Percentiles rank a stretch among this genome's conserved stretches.
Conservation (phyloP, 2,329 filamentous ascomycete species). For the Aspergillus pseudonomiae region DNA sequence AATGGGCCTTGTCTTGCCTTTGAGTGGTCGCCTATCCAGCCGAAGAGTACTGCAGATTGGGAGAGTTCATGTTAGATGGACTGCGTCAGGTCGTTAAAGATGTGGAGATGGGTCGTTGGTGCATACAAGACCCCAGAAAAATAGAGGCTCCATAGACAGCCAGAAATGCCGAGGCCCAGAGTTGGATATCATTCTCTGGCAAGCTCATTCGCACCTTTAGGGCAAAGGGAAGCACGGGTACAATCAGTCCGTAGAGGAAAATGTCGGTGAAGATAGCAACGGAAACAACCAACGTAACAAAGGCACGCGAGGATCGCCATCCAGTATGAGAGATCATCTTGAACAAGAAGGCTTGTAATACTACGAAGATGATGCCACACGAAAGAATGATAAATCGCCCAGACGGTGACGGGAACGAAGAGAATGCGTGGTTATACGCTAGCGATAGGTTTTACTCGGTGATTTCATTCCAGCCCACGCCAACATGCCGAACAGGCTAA, state of each 20-base stretch:
- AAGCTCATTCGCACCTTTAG: conserved; percentile 15
- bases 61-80: not conserved
- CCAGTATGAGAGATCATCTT: not conserved
- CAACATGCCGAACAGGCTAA: not conserved
- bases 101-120: not conserved
- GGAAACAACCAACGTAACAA: conserved; percentile 14
- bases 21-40: conserved; percentile 9
- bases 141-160: conserved; percentile 20
- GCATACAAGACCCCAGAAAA: conserved; percentile 3
- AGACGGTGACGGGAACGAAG: not conserved
- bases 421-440: not conserved
- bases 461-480: not conserved
- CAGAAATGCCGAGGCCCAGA: conserved; percentile 24
- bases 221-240: conserved; percentile 25
- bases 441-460: not conserved
- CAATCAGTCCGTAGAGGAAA: conserved; percentile 26
- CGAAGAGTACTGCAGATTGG: conserved; percentile 8
- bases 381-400: too few relatives aligned
- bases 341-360: not conserved
- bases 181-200: conserved; percentile 15
- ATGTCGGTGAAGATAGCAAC: conserved; percentile 20
- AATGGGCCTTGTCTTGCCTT: conserved; percentile 10
- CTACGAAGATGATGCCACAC: too few relatives aligned
- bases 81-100: not conserved
- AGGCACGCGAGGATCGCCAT: conserved; percentile 12